Evolutionary conservation across 192 early-diverging fungal species (phyloP).

Genomic region (Chytriomyces hyalinus): DNA sequence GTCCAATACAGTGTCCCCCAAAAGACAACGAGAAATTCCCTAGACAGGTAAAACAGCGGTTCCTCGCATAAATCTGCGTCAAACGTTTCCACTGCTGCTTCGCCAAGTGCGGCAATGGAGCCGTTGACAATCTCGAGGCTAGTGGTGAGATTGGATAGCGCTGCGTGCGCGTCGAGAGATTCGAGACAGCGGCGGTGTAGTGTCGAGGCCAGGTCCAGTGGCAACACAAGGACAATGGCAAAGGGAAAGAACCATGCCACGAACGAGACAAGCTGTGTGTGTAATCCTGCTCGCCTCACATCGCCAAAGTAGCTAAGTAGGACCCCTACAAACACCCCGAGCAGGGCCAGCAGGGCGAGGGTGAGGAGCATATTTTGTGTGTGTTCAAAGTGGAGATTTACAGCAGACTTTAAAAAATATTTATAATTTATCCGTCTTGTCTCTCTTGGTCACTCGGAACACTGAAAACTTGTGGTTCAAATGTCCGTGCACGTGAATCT

Average conservation of each 20-base stretch:
- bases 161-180: neutral
- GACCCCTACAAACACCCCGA: slow-evolving; percentile 61
- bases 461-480: slow-evolving; percentile 79
- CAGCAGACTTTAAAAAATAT: neutral
- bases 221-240: slow-evolving; percentile 86
- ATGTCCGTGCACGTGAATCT: slow-evolving; percentile 71
- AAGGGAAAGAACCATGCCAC: slow-evolving; percentile 91
- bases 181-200: slow-evolving; percentile 15
- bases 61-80: slow-evolving; percentile 58
- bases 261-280: slow-evolving; percentile 73
- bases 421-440: neutral
- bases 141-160: neutral
- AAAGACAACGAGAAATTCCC: slow-evolving; percentile 71
- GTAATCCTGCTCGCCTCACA: slow-evolving; percentile 78
- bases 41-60: slow-evolving; percentile 77
- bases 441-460: slow-evolving; percentile 33
- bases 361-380: slow-evolving; percentile 23
- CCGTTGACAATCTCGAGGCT: neutral
- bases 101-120: neutral
- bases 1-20: slow-evolving; percentile 93
- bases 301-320: slow-evolving; percentile 83
- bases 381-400: neutral
- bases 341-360: slow-evolving; percentile 43
- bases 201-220: slow-evolving; percentile 78
- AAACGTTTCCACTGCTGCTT: neutral